Evolutionary conservation across 164 flowering plant genomes (phyloP), one percentile per base, ranked within the genome.

Genomic region (Stephania japonica): DNA sequence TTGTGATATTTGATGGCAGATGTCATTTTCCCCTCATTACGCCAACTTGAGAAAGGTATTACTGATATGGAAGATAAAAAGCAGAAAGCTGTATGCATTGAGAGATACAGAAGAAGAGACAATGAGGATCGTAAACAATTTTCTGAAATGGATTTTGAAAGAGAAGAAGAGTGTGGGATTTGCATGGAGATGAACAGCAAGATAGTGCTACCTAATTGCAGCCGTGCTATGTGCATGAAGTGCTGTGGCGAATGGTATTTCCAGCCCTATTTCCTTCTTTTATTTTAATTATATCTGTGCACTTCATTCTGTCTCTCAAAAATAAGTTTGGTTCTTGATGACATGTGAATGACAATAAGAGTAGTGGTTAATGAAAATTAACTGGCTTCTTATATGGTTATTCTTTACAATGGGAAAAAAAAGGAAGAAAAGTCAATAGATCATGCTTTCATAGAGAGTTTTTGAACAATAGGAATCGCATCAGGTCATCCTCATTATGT

Each of bases 121-220:
- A 88, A 87, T 16, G 88, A 85, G 42, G 94, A 88, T n/a, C 47
- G 70, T 14, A 75, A 76, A 64, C 81, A 72, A 11, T 79, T 61
- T 72, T 84, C 92, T 14, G 93, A 88, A 67, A 68, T 81, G 11
- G 98, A 94, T 42, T 67, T 78, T 73, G 97, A 94, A 86, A 85
- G 97, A 75, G 98, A 94, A 78, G 97, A 92, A 66, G 98, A 94
- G 78, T 94, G 97, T 85, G 98, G 97, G 53, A 94, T 94, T 71
- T 94, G 97, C 87, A 89, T 94, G 97, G 98, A 94, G 87, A 77
- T 83, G 80, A 89, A 87, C 72, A 85, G 87, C 70, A 94, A 91
- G 80, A 82, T 91, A 70, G 97, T 92, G 25, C 73, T 94, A 81
- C 98, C 97, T 27, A 87, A 84, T 76, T 92, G 97, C 84, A 87